Base-by-base conservation (phyloP, 2,329 filamentous ascomycete species). In the Sclerotinia glacialis region DNA sequence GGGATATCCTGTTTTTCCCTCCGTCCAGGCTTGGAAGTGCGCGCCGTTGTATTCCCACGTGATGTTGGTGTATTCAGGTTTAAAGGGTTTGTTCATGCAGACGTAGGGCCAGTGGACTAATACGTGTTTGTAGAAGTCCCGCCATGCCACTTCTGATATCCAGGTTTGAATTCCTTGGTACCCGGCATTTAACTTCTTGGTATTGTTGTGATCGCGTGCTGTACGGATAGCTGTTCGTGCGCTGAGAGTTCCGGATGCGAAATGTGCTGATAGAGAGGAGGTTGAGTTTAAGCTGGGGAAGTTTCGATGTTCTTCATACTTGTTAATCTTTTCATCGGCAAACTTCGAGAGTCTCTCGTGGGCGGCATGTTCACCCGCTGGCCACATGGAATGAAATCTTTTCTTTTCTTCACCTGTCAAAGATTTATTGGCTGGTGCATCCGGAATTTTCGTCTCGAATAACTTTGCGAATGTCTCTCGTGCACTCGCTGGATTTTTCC, bases 61-160 rank as follows among this genome's bases (percentile, higher is more conserved):
- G 58, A 97, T 89, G 72, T 93, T 89, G 54, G 90, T 87, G 78
- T 92, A 95, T 73, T 93, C 91, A 46, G 89, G 90, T 74, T 97
- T 96, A 82, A 90, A 90, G 1, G 88, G 87, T 71, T 90, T 90
- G 77, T 86, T 86, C 89, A 91, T 91, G 75, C 88, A 92, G 8
- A 93, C 82, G 72, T 93, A 93, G 0, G 93, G 93, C 91, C 92
- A 96, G 68, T 93, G 81, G 0, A 88, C 90, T 6, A 97, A 79
- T 3, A 97, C 90, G 75, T 95, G 91, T 73, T 89, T 92, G 79
- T 96, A 96, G 74, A 96, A 96, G 73, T 96, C 92, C 18, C 92
- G 82, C 92, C 92, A 95, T 0, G 91, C 92, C 4, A 96, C 83
- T 77, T 96, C 92, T 64, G 88, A 88, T 70, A 95, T 92, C 91